These are phyloP conservation scores for Fusarium poae DNA, from an alignment of 2,329 filamentous ascomycete genomes.

Conservation along the genomic window DNA sequence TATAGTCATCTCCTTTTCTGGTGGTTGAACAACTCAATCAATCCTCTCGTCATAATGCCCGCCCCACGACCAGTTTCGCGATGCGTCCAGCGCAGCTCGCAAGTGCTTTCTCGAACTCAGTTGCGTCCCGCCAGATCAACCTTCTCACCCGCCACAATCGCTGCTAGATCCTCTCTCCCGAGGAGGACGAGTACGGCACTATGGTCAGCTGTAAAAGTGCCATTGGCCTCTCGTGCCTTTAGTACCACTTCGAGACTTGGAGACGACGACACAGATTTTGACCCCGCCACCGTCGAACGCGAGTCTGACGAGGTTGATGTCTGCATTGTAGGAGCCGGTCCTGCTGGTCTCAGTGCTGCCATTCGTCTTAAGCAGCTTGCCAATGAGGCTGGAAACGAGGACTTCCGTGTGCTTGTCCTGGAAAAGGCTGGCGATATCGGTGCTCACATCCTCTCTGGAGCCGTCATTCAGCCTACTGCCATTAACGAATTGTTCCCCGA, in stretches of 20 bases:
- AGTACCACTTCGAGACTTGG: constrained; percentile 52
- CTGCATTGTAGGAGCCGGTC: constrained; percentile 96
- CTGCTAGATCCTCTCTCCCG: constrained; percentile 28
- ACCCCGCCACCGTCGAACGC: constrained; percentile 78
- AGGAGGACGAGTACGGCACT: constrained; percentile 30
- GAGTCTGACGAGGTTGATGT: constrained; percentile 96
- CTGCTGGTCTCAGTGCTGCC: constrained; percentile 90
- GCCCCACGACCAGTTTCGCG: constrained; percentile 56
- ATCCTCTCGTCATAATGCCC: constrained; percentile 49
- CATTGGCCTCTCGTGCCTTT: constrained; percentile 53
- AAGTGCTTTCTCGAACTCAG: constrained; percentile 50
- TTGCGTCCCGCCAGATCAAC: constrained; percentile 46
- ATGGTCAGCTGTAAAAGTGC: constrained; percentile 38
- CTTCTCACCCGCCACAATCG: constrained; percentile 43
- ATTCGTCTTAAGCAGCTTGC: constrained; percentile 96
- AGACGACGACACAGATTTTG: constrained; percentile 67
- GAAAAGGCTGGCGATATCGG: constrained; percentile 97
- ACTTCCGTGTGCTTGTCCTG: constrained; percentile 91
- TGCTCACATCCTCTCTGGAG: constrained; percentile 94
- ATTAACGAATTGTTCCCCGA: constrained; percentile 92
- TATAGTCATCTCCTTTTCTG: constrained; percentile 6
- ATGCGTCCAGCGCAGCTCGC: constrained; percentile 56
- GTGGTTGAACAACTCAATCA: constrained; percentile 47
- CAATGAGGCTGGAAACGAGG: constrained; percentile 93
- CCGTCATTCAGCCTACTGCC: constrained; percentile 90